A percentile compares a stretch with the other conserved stretches of the same genome.
Conservation (phyloP, 495 filamentous ascomycete species). For the Pyrenula massariospora region DNA sequence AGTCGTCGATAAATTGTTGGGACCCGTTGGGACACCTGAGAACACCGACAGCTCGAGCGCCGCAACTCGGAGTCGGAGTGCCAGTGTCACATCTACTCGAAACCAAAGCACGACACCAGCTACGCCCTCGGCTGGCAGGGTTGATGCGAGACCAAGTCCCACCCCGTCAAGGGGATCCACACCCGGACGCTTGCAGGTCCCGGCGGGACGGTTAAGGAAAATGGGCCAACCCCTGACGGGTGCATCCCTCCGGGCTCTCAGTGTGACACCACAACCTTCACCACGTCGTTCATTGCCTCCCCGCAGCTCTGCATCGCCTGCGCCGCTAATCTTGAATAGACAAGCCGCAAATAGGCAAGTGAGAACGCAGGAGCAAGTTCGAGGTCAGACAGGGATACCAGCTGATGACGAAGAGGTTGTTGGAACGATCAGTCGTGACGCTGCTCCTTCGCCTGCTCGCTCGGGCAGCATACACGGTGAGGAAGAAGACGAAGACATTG, state of each 20-base stretch:
- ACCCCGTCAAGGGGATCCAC: background rate
- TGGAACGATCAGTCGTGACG: background rate
- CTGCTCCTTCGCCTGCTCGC: constrained; percentile 7
- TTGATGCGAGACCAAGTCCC: background rate
- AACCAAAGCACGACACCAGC: background rate
- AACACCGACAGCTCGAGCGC: background rate
- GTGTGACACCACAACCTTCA: background rate
- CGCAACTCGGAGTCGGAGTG: background rate
- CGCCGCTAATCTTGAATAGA: constrained; percentile 10
- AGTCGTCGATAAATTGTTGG: constrained; percentile 34
- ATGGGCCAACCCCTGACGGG: background rate
- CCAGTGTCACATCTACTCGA: background rate
- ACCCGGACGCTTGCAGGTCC: background rate
- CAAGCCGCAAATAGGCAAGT: constrained; percentile 3
- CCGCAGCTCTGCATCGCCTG: constrained; percentile 2
- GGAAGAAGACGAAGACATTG: constrained; percentile 10
- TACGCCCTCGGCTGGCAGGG: background rate
- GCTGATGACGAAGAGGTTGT: constrained; percentile 9
- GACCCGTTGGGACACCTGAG: background rate
- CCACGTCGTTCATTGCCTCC: background rate
- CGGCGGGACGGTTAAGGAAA: background rate
- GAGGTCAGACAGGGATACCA: constrained; percentile 1
- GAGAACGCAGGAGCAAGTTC: constrained; percentile 2
- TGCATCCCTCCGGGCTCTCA: background rate
- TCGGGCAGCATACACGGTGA: constrained; percentile 3